A percentile compares a stretch with the other conserved stretches of the same genome.
Conservation (phyloP, 2,329 filamentous ascomycete genomes). For the Calonectria multiphialidica region DNA sequence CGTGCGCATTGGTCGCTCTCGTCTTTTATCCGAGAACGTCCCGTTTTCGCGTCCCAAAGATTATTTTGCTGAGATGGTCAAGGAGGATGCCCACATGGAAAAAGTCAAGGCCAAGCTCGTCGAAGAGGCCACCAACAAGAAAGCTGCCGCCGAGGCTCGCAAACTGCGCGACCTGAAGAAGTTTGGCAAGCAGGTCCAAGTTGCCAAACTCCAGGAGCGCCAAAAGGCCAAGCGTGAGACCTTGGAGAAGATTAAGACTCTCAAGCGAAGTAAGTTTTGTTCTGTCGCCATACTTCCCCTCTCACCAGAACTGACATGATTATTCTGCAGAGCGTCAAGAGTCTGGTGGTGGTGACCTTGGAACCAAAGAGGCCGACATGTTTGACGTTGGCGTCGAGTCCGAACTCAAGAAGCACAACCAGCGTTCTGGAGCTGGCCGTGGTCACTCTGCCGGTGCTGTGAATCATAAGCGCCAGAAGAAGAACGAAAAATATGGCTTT, state of each 20-base stretch:
- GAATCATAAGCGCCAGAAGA: constrained; percentile 88
- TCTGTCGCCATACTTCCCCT: constrained; percentile 33
- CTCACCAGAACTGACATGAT: constrained; percentile 31
- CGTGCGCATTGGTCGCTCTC: constrained; percentile 77
- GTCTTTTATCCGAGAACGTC: constrained; percentile 84
- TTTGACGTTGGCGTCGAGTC: constrained; percentile 91
- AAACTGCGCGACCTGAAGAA: constrained; percentile 97
- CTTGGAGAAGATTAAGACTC: constrained; percentile 91
- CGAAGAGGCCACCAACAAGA: constrained; percentile 92
- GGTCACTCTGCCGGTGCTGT: constrained; percentile 46
- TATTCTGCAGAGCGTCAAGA: constrained; percentile 84
- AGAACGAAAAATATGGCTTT: constrained; percentile 94
- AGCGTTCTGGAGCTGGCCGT: constrained; percentile 54
- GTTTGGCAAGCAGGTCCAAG: constrained; percentile 98
- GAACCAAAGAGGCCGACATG: constrained; percentile 83
- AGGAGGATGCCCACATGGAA: constrained; percentile 98
- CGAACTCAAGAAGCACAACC: constrained; percentile 61
- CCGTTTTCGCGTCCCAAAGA: constrained; percentile 91
- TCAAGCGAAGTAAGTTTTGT: constrained; percentile 88
- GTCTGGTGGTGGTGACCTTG: constrained; percentile 67
- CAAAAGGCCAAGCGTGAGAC: constrained; percentile 93
- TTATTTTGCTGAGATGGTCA: constrained; percentile 99
- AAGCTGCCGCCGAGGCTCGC: constrained; percentile 90
- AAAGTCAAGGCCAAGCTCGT: constrained; percentile 94
- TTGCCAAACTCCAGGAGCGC: constrained; percentile 94